A percentile compares a stretch with the other conserved stretches of the same genome.
phyloP scores from a whole-genome alignment of 192 early-diverging fungal genomes.

The Mortierella alpina region DNA sequence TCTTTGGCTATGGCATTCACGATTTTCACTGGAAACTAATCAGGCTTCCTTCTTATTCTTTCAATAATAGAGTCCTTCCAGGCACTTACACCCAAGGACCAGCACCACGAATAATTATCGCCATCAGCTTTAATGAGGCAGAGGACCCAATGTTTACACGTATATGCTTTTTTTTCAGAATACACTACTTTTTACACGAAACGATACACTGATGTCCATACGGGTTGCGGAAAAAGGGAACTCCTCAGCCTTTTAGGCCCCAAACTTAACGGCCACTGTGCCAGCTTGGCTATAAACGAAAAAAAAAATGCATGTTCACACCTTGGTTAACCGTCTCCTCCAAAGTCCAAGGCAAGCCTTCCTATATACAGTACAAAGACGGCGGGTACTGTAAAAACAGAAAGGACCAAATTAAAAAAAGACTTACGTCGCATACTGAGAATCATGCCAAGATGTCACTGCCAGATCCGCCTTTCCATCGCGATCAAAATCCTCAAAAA shows the following conservation, averaged over 20 bases:
- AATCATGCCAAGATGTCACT: constrained; percentile 11
- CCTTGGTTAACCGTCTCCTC: no score
- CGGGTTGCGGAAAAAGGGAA: not conserved
- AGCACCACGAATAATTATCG: not conserved
- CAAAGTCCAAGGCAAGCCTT: no score
- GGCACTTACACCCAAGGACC: constrained; percentile 36
- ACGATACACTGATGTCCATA: not conserved
- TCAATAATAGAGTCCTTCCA: constrained; percentile 24
- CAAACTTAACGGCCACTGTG: constrained; percentile 7
- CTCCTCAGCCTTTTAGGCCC: not conserved
- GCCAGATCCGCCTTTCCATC: constrained; percentile 9
- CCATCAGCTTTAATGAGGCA: no score
- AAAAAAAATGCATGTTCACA: not conserved
- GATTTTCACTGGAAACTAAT: not conserved
- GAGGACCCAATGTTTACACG: not conserved
- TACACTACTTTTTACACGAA: no score
- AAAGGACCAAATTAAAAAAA: not conserved
- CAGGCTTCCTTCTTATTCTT: not conserved
- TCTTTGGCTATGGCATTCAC: not conserved
- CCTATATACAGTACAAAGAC: no score
- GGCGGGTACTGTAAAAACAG: not conserved
- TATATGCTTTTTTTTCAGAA: no score
- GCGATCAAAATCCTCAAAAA: not conserved
- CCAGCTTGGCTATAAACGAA: not conserved
- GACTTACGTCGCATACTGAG: constrained; percentile 18